Percentiles rank a stretch among this genome's conserved stretches.
phyloP scores from a whole-genome alignment of 2,329 filamentous ascomycete genomes.

The Pestalotiopsis sp. region DNA sequence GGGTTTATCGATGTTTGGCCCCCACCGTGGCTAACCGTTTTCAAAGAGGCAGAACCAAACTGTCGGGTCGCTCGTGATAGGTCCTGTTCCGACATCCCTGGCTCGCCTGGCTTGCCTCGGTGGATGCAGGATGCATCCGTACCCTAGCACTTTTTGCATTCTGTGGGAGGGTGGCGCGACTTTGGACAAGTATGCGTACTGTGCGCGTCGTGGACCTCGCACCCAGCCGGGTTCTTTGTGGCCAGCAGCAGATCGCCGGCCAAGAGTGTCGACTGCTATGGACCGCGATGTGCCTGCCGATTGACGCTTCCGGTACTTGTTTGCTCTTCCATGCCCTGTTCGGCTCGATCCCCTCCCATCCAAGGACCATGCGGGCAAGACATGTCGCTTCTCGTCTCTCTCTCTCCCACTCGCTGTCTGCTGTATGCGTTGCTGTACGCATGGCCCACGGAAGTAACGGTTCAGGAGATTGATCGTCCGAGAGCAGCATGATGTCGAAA shows the following conservation, averaged over 20 bases:
- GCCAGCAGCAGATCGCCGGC: background rate
- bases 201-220: background rate
- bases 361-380: background rate
- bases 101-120: background rate
- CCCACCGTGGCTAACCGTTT: background rate
- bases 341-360: background rate
- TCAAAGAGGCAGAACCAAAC: background rate
- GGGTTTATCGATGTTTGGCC: background rate
- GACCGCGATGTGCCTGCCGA: background rate
- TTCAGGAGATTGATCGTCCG: background rate
- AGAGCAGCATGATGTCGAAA: background rate
- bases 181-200: background rate
- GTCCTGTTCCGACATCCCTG: background rate
- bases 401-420: background rate
- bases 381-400: background rate
- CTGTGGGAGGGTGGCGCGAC: background rate
- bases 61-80: conserved; percentile 1
- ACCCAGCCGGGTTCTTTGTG: background rate
- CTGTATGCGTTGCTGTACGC: background rate
- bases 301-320: background rate
- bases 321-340: background rate
- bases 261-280: background rate
- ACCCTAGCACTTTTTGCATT: background rate
- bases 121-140: background rate
- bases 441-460: background rate